Percentiles rank a stretch among this genome's conserved stretches.
These are phyloP conservation scores for Clavispora fructus DNA, from an alignment of 805 yeast genomes.

Conservation along the genomic window DNA sequence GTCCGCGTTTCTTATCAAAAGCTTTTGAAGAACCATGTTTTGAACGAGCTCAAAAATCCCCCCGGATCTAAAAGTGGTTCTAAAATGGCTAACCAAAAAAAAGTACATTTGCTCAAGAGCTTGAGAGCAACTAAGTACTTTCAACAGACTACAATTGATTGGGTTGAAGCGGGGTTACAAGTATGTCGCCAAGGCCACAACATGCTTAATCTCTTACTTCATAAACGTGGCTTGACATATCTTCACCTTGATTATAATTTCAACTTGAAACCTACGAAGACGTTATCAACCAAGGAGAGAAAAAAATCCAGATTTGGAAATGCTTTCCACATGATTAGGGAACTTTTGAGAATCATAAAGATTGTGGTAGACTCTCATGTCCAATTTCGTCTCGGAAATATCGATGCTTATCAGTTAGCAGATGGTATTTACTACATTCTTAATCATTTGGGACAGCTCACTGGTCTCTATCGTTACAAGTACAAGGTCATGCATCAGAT, in stretches of 20 bases:
- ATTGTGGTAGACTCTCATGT: conserved; percentile 90
- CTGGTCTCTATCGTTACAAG: conserved; percentile 95
- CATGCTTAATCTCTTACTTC: conserved; percentile 85
- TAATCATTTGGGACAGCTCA: conserved; percentile 91
- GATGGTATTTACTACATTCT: conserved; percentile 89
- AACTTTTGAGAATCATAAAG: conserved; percentile 77
- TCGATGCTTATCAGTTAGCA: conserved; percentile 90
- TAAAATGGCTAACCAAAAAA: conserved; percentile 40
- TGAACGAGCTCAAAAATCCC: conserved; percentile 60
- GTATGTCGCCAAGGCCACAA: conserved; percentile 90
- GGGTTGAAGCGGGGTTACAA: conserved; percentile 98
- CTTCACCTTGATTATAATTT: conserved; percentile 93
- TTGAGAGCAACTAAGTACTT: conserved; percentile 80
- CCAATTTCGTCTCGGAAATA: conserved; percentile 82
- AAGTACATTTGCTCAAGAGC: conserved; percentile 55
- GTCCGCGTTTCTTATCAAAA: conserved; percentile 86
- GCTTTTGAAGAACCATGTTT: conserved; percentile 68
- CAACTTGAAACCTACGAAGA: conserved; percentile 92
- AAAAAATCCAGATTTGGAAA: conserved; percentile 94
- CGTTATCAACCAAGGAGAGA: conserved; percentile 92
- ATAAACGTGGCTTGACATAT: conserved; percentile 85
- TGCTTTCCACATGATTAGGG: conserved; percentile 91
- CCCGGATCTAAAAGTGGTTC: conserved; percentile 20
- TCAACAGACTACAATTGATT: conserved; percentile 87
- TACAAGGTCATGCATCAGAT: conserved; percentile 98